phyloP scores from a whole-genome alignment of 2,329 filamentous ascomycete genomes.

The Hypoxylon sp. region DNA sequence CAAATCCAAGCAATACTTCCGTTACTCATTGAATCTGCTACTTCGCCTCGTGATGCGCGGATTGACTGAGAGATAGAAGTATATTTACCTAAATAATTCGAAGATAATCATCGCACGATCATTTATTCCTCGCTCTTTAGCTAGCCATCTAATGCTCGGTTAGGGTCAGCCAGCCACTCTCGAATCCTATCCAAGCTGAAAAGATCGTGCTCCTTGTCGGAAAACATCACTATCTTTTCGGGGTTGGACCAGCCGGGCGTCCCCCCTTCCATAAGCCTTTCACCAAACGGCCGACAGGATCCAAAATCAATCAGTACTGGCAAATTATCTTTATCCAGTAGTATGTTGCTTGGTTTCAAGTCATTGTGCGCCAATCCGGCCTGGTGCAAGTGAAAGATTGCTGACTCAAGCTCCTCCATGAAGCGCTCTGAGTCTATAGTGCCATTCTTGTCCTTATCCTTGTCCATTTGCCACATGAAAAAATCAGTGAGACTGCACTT shows the following conservation, averaged over 20 bases:
- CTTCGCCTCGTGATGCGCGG: no score
- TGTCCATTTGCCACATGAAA: slow-evolving; percentile 35
- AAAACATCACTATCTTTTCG: slow-evolving; percentile 27
- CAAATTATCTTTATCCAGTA: slow-evolving; percentile 36
- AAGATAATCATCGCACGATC: slow-evolving; percentile 39
- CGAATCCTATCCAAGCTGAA: slow-evolving; percentile 35
- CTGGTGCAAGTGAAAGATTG: slow-evolving; percentile 33
- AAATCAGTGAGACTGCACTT: slow-evolving; percentile 33
- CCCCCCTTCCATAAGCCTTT: slow-evolving; percentile 30
- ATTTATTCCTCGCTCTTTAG: slow-evolving; percentile 13
- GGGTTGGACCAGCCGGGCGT: slow-evolving; percentile 33
- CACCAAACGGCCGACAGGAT: slow-evolving; percentile 40
- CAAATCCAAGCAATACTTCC: no score
- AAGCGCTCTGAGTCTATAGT: slow-evolving; percentile 28
- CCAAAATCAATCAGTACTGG: slow-evolving; percentile 42
- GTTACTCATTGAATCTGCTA: no score
- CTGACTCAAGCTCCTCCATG: slow-evolving; percentile 39
- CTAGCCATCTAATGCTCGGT: slow-evolving; percentile 21
- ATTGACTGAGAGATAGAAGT: no score
- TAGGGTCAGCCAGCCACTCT: slow-evolving; percentile 38
- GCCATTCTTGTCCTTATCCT: slow-evolving; percentile 29
- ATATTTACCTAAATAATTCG: slow-evolving; percentile 47
- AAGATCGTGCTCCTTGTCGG: slow-evolving; percentile 40
- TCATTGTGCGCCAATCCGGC: slow-evolving; percentile 40
- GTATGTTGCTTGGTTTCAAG: slow-evolving; percentile 40